Evolutionary conservation across 2,329 filamentous ascomycete genomes (phyloP).

Genomic region (Thelonectria discophora): DNA sequence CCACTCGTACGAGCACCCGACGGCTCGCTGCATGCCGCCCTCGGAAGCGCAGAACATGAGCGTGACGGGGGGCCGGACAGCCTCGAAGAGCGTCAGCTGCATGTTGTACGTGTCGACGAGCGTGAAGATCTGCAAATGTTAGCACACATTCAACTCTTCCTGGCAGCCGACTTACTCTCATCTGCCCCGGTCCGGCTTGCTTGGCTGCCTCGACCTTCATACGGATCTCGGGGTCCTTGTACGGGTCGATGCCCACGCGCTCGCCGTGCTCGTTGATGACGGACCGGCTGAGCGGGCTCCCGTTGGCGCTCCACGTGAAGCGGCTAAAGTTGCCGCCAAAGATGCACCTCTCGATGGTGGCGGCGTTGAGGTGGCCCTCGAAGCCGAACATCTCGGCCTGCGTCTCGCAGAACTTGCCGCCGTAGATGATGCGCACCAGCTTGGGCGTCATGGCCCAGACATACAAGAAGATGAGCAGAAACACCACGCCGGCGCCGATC

Average conservation of each 20-base stretch:
- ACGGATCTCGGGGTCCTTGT: slow-evolving; percentile 35
- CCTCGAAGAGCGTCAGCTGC: slow-evolving; percentile 47
- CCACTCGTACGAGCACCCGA: slow-evolving; percentile 42
- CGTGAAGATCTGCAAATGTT: slow-evolving; percentile 44
- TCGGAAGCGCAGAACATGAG: slow-evolving; percentile 43
- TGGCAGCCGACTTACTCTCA: slow-evolving; percentile 39
- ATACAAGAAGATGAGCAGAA: slow-evolving; percentile 38
- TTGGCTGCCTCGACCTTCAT: slow-evolving; percentile 42
- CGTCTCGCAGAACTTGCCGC: slow-evolving; percentile 43
- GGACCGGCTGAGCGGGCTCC: slow-evolving; percentile 41
- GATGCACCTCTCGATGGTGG: slow-evolving; percentile 43
- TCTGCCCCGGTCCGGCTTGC: slow-evolving; percentile 40
- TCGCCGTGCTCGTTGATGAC: slow-evolving; percentile 41
- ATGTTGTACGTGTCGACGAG: slow-evolving; percentile 50
- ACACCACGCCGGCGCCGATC: slow-evolving; percentile 34
- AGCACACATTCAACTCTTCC: background rate
- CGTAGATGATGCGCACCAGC: slow-evolving; percentile 39
- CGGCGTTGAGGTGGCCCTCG: slow-evolving; percentile 45
- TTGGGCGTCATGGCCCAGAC: slow-evolving; percentile 38
- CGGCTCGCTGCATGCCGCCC: slow-evolving; percentile 41
- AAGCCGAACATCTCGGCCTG: slow-evolving; percentile 47
- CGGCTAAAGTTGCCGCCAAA: slow-evolving; percentile 44
- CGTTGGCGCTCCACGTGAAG: slow-evolving; percentile 43
- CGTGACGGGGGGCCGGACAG: slow-evolving; percentile 38
- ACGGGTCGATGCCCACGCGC: slow-evolving; percentile 41